Percentiles rank a stretch among this genome's conserved stretches.
Conservation (phyloP, 164 flowering plant genomes). For the Nymphaea thermarum region DNA sequence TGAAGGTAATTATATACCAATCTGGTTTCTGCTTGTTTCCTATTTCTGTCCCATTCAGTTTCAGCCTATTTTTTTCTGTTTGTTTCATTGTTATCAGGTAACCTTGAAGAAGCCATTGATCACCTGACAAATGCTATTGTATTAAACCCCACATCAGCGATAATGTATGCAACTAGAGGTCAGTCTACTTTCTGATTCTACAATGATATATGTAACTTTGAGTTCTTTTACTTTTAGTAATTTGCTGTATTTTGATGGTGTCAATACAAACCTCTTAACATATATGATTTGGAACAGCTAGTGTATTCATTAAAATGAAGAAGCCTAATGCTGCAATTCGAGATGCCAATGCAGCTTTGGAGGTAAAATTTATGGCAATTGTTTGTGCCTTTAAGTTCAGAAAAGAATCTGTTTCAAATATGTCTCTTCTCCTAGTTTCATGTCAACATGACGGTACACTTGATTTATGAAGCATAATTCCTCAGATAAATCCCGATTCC, state of each 20-base stretch:
- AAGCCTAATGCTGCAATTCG: constrained; percentile 96
- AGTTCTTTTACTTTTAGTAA: constrained; percentile 1
- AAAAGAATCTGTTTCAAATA: too few species aligned
- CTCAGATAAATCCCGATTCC: constrained; percentile 93
- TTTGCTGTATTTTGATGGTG: not conserved
- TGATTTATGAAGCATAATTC: not conserved
- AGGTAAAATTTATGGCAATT: constrained; percentile 27
- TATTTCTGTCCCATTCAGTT: not conserved
- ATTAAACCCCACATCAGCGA: constrained; percentile 87
- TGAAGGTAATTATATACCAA: constrained; percentile 36
- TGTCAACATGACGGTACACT: not conserved
- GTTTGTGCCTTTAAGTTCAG: too few species aligned
- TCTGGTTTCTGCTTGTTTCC: not conserved
- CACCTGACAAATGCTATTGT: constrained; percentile 69
- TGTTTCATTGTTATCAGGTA: constrained; percentile 31
- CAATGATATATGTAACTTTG: not conserved
- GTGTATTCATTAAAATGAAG: constrained; percentile 82
- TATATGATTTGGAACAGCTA: constrained; percentile 36
- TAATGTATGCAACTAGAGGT: constrained; percentile 96
- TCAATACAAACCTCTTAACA: not conserved
- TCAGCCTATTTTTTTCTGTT: not conserved
- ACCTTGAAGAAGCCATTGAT: constrained; percentile 79
- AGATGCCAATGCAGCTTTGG: constrained; percentile 90
- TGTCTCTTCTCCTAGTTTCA: too few species aligned
- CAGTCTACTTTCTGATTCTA: not conserved